Evolutionary conservation across 192 early-diverging fungal genomes (phyloP).

Genomic region (Backusella mclennaniae): DNA sequence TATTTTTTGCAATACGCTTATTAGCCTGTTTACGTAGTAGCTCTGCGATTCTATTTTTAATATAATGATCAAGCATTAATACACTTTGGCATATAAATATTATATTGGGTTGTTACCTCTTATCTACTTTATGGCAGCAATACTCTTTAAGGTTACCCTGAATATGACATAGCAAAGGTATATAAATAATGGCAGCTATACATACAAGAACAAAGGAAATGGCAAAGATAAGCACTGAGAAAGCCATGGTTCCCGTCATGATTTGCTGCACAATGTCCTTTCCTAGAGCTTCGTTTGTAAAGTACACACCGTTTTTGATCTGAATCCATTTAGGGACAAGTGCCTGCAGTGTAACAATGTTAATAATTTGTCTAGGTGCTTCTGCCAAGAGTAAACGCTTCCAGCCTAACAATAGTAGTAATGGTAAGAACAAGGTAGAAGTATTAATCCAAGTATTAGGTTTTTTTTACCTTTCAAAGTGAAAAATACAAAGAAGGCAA

Average conservation of each 20-base stretch:
- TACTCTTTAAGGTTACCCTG: conserved; percentile 89
- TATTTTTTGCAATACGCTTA: conserved; percentile 3
- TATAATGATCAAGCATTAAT: background rate
- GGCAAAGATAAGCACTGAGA: conserved; percentile 62
- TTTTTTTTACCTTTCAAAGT: conserved; percentile 64
- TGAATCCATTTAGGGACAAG: conserved; percentile 32
- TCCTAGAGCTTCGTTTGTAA: conserved; percentile 22
- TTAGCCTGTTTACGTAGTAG: conserved; percentile 16
- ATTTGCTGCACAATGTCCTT: conserved; percentile 23
- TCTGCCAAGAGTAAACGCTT: conserved; percentile 83
- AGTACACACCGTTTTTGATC: conserved; percentile 11
- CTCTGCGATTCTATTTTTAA: conserved; percentile 12
- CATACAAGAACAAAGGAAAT: conserved; percentile 51
- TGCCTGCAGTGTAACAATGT: conserved; percentile 47
- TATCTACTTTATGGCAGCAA: conserved; percentile 88
- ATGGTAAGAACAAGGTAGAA: background rate
- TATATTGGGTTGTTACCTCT: conserved; percentile 53
- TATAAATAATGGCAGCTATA: conserved; percentile 69
- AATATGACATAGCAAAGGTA: conserved; percentile 78
- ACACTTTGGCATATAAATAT: background rate
- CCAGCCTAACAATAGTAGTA: conserved; percentile 57
- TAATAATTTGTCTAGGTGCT: conserved; percentile 78
- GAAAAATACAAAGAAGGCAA: conserved; percentile 88
- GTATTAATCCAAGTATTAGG: background rate
- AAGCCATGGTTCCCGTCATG: conserved; percentile 47